Evolutionary conservation across 2,329 filamentous ascomycete species (phyloP), one percentile per base, ranked within the genome.

Genomic region (Aureobasidium sp.): DNA sequence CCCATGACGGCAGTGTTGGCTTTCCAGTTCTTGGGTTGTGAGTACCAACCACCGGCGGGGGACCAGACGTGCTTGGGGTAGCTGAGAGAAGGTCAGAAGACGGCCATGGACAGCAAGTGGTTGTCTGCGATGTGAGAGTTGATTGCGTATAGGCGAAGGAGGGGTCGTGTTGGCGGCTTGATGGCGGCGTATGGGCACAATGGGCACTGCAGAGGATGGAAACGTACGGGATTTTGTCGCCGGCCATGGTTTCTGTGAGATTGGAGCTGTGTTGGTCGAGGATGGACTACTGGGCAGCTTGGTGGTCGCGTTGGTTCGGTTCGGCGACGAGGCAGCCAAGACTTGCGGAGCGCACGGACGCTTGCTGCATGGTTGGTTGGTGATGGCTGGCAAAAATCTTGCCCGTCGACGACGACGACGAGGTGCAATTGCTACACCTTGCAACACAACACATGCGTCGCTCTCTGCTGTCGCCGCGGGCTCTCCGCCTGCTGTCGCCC

Each of bases 61-160:
- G 94, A 97, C 94, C 94, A 99, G 83, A 99, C 91, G 83, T 99
- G 93, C 83, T 96, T 97, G 76, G 91, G 92, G 79, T 96, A 96
- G 73, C 91, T 96, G 70, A 50, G 61, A 71, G 66, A 57, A 2
- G 1, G 3, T 41, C 30, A 34, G 41, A 4, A 47, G 47, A 41
- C 39, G 30, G 37, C 9, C 5, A 29, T 16, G 11, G 11, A 39
- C 16, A 3, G 52, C n/a, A 3, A 27, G 16, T 15, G 34, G 36
- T n/a, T 29, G 27, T 39, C 27, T 21, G 41, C 25, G n/a, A n/a
- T 36, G 32, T 13, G 44, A 32, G 44, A 44, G 44, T 39, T 3
- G 54, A 21, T 39, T 44, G 16, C 4, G 27, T 25, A n/a, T 29
- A 7, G 30, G 30, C 30, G 25, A 27, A 50, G 3, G 45, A 42